Evolutionary conservation across 352 stramenopile genomes (phyloP), one percentile per base, ranked within the genome.

Genomic region (Phytophthora quininea): DNA sequence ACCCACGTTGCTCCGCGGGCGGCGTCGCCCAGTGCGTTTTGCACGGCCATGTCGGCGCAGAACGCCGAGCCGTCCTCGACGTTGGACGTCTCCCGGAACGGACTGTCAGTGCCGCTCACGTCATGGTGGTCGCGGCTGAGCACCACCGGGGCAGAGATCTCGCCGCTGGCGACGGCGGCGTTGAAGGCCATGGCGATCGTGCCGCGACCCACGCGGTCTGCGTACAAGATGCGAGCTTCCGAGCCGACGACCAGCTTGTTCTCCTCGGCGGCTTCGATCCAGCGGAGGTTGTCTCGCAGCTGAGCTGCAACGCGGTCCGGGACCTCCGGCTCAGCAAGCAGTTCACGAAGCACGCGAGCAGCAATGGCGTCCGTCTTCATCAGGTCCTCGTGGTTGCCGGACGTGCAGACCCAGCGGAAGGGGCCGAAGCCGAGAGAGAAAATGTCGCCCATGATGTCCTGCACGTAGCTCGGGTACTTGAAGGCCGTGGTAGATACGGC

Each of bases 391-490:
- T 81, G 66, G 8, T 65, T 73, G 47, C 82, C 79, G 0, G 82
- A 94, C 48, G 88, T 92, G 62, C 89, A 97, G 24, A 97, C 87
- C 90, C 90, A 97, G 15, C 89, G 87, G 82, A 97, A 97, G 7
- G 90, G 89, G 15, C 90, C 90, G 67, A 97, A 97, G 29, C 90
- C 90, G 14, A 96, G 85, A 43, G 85, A 96, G 75, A 96, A 96
- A 62, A 97, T 96, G 74, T 96, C 89, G 45, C 90, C 90, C 89
- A 97, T 96, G 58, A 97, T 97, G 67, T 96, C 90, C 69, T 97
- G 88, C 32, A 97, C 88, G 70, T 96, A 96, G 31, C 81, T 93
- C 32, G 87, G 86, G 75, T 97, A 97, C 63, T 86, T 84, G 71
- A 97, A 97, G 37, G 86, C 80, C 3, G 76, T 88, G 15, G 84